Base-by-base conservation (phyloP, 202 grass and related monocot species). In the Hordeum pubiflorum region DNA sequence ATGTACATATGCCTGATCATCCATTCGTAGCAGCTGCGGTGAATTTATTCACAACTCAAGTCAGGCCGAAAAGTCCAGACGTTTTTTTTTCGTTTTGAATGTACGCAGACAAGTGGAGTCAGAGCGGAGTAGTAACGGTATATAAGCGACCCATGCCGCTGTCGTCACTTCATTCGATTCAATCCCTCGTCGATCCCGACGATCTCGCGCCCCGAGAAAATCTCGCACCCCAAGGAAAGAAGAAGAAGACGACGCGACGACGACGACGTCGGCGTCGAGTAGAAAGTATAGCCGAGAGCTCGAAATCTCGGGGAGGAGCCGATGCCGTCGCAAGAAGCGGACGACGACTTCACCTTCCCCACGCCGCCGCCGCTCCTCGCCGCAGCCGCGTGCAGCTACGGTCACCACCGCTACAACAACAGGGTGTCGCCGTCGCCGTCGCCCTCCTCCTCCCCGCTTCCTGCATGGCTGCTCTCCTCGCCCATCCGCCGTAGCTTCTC, bases 401-500 rank as follows among this genome's bases (percentile, higher is more conserved):
- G 10, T 4, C 46, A 10, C 62, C 13, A 44, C 58, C 2, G 10
- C 38, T 1, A 44, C 66, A 0, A 1, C 58, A 20, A 6, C 24
- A 21, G 5, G 24, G 40, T 66, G 0, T 24, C 17, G 0, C 71
- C 79, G 37, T 66, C 63, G 9, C 37, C 37, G 15, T 52, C 48
- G 48, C 48, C 48, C 48, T 52, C 15, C 15, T 70, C 27, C 8
- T 56, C 63, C 31, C 23, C 76, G 2, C 70, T 54, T 41, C 81
- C 86, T 9, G 76, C 54, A 0, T 85, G 77, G 82, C 71, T 85
- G 36, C 72, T 77, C 15, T 48, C 80, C 29, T 89, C 87, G 1
- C 87, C 87, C 29, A 89, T 89, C 79, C 87, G 83, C 46, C 83
- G 87, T 22, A 89, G 87, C 83, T 85, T 89, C 87, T 89, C 87